Base-by-base conservation (phyloP, 768 basidiomycete species). In the Daedaleopsis sinensis region DNA sequence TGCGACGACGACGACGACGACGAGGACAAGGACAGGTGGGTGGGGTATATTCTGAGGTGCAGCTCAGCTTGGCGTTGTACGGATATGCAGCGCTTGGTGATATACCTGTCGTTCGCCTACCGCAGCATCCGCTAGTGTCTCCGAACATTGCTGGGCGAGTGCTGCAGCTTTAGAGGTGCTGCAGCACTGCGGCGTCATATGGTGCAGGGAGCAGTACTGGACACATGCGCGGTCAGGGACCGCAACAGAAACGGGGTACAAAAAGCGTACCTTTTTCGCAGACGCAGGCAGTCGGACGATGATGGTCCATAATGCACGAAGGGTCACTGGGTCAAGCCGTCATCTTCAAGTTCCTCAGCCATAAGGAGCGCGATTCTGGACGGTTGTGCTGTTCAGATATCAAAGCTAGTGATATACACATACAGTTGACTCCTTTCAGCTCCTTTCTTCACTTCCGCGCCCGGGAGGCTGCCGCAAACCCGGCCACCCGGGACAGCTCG, bases 401-500 rank as follows among this genome's bases (percentile, higher is more conserved):
- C n/a, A 7, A 23, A 19, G 47, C 11, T 5, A 5, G 10, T 36
- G 35, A 19, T 18, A 51, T 42, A 35, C 43, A 13, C 7, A 12
- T 48, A 59, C 43, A 53, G 2, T 2, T 15, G 44, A 36, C 6
- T 37, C 42, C 43, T 21, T 37, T 37, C 48, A 43, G 21, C 6
- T 37, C 42, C 43, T 21, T 37, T 37, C 48, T 39, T 18, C n/a
- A 27, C 13, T 39, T 10, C 36, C 46, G 11, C 32, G 16, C 16
- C 43, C 36, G 37, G 6, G 23, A 38, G 43, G 56, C 57, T 70
- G 27, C 27, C 27, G 4, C 27, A 7, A 32, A 7, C 27, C 27
- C 4, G 3, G 27, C 27, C 27, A 32, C 64, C 24, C 61, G 68
- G 68, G 71, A 72, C 47, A 51, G 46, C 53, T 71, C 65, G 15